These are phyloP conservation scores for Ophiostoma ulmi DNA, from an alignment of 2,329 filamentous ascomycete species.

Conservation along the genomic window DNA sequence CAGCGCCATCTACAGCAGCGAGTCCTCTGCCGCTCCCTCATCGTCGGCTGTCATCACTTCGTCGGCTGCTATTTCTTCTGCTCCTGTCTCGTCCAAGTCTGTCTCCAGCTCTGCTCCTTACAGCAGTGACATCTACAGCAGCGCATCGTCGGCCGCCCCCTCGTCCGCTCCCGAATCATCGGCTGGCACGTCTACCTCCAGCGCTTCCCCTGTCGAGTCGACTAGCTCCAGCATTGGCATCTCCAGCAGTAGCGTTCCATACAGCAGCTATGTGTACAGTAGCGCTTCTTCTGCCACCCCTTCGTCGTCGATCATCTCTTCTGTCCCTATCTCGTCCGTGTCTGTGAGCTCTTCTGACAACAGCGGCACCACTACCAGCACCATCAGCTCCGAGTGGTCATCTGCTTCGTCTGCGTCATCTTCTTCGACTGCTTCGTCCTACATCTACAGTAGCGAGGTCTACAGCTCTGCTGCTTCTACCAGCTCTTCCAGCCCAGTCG, in stretches of 20 bases:
- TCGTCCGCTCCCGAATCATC: neutral
- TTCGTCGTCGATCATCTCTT: neutral
- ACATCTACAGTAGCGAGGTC: neutral
- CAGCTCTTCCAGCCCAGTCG: slow-evolving; percentile 15
- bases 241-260: neutral
- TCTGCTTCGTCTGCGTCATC: neutral
- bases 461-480: slow-evolving; percentile 5
- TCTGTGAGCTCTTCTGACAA: slow-evolving; percentile 2
- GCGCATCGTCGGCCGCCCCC: neutral
- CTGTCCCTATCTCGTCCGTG: slow-evolving; percentile 2
- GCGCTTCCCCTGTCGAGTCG: neutral
- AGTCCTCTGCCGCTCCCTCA: neutral
- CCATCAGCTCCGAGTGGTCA: slow-evolving; percentile 9
- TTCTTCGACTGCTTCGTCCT: neutral
- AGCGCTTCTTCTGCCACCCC: neutral
- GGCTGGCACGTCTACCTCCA: slow-evolving; percentile 1
- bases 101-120: neutral
- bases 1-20: slow-evolving; percentile 1
- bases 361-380: slow-evolving; percentile 8
- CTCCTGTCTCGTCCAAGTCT: neutral
- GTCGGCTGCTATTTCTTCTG: neutral
- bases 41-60: neutral
- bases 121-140: neutral
- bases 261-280: slow-evolving; percentile 1
- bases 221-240: neutral